Base-by-base conservation (phyloP, 2,329 filamentous ascomycete genomes). In the Karstenula rhodostoma region DNA sequence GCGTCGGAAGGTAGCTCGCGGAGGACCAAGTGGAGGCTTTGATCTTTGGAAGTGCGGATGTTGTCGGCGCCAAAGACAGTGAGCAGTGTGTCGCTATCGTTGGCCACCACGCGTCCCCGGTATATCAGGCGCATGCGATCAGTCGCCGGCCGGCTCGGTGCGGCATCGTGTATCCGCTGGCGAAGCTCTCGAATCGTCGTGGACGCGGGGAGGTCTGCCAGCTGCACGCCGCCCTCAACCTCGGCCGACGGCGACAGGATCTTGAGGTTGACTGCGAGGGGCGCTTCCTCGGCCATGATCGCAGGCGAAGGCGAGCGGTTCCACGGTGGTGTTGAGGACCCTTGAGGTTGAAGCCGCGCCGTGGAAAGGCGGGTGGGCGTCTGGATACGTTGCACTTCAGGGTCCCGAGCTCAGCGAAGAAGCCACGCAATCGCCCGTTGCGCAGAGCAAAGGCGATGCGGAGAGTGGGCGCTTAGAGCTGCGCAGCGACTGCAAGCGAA, bases 101-200 rank as follows among this genome's bases (percentile, higher is more conserved):
- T 79, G 7, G 80, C 70, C 7, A 89, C 78, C 29, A 83, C 81
- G 58, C 83, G 80, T 22, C 87, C 87, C 52, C 81, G 77, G 66
- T 87, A 88, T 22, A 89, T 87, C 59, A 89, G 72, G 46, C 86
- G 80, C 76, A 89, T 87, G 46, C 78, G 75, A 44, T 78, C 77
- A 5, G 71, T 65, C 6, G 68, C 63, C 6, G 78, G 78, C 49
- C 68, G 68, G 1, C 72, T 73, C 42, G 83, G 78, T n/a, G 87
- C 72, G 10, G 78, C 74, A 59, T 82, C 69, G 49, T 82, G 79
- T 57, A 89, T 84, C 56, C 77, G 81, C 46, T 78, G 69, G 64
- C 85, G 86, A n/a, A 89, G 76, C 52, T 82, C 78, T 22, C 75
- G 79, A 50, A 89, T 73, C 2, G 83, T 87, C 2, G 73, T 78